Base-by-base conservation (phyloP, 83 land plant genomes). In the Thuja plicata region DNA sequence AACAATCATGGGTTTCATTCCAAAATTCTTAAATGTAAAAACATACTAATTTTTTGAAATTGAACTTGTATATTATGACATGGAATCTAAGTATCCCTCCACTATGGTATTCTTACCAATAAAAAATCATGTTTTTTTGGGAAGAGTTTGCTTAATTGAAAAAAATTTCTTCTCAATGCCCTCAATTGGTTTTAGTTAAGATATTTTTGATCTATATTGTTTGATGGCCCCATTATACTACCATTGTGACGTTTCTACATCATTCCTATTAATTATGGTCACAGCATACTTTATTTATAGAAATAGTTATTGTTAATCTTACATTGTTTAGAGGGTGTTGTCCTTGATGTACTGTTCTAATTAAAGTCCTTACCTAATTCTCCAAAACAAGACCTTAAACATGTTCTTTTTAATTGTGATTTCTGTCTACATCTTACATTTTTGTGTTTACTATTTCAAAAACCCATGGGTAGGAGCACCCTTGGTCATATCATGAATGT, bases 401-500 rank as follows among this genome's bases (percentile, higher is more conserved):
- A 66, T 66, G 8, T 27, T 66, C 1, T 7, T 54, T 54, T 54
- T 15, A 54, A 66, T 8, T 27, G 27, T 30, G 2, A 8, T 1
- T 35, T 76, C 79, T 76, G 38, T 34, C 15, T 34, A 27, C 17
- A 76, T 12, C 79, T 76, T 34, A 83, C 52, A 0, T 41, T 41
- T 43, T 41, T 46, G 10, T 46, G 13, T 83, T n/a, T 12, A 41
- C 27, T n/a, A 43, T n/a, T 48, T 35, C 92, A 98, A 99, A 94
- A 97, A n/a, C 99, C 99, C 87, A 99, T 98, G 16, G 99, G 99
- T 48, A 94, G 99, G 88, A 95, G 97, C 30, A 98, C 99, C 0
- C 95, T 98, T 91, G 99, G 99, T 7, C 97, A 99, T 27, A 98
- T 98, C 76, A 98, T 98, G 62, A 98, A 98, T 91, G 99, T 98